phyloP scores from a whole-genome alignment of 2,329 filamentous ascomycete species.

The Cladosporium halotolerans region DNA sequence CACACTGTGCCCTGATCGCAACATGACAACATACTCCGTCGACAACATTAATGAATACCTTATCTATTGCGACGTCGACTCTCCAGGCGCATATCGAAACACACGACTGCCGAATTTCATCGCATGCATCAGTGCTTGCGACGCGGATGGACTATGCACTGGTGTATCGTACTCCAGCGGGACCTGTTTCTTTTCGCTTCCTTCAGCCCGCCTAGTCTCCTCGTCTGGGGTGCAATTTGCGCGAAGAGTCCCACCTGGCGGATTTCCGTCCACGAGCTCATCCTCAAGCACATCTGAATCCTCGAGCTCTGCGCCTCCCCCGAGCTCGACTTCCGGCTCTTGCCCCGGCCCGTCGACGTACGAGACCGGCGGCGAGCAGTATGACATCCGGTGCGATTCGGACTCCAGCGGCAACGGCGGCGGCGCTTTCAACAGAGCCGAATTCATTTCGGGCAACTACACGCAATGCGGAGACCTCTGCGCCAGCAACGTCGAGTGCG shows the following conservation, averaged over 20 bases:
- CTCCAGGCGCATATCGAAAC: background rate
- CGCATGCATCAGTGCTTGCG: constrained; percentile 5
- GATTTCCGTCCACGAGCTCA: background rate
- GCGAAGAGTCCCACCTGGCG: background rate
- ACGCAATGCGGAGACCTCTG: constrained; percentile 7
- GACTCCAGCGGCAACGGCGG: constrained; percentile 6
- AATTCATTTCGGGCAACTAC: constrained; percentile 3
- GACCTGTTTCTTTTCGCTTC: background rate
- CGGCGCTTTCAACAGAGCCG: background rate
- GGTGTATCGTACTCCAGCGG: background rate
- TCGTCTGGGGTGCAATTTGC: background rate
- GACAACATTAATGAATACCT: background rate
- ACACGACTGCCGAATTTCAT: background rate
- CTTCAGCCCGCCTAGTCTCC: background rate
- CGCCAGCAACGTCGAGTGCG: background rate
- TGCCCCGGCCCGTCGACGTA: background rate
- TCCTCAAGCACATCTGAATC: background rate
- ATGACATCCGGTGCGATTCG: constrained; percentile 7
- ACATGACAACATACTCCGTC: background rate
- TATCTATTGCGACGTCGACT: constrained; percentile 5
- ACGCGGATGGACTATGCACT: background rate
- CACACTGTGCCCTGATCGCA: background rate
- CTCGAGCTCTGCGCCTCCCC: background rate
- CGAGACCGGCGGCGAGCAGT: background rate
- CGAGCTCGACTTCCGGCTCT: background rate